Percentiles rank a stretch among this genome's conserved stretches.
Conservation (phyloP, 768 basidiomycete genomes). For the Chlorophyllum brunneum region DNA sequence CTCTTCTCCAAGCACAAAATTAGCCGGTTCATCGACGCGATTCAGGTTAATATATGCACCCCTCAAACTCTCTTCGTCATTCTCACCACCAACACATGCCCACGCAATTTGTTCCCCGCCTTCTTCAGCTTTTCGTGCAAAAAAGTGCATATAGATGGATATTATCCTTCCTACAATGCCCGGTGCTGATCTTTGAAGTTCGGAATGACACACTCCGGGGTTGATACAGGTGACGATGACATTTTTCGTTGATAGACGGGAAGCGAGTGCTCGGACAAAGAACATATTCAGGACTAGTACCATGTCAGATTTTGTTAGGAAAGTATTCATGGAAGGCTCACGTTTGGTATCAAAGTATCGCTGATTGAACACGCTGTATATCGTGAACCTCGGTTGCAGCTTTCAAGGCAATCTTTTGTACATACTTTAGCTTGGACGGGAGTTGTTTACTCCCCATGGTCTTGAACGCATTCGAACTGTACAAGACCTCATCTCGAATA, state of each 20-base stretch:
- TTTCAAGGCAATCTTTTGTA: not conserved
- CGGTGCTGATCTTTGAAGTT: conserved; percentile 25
- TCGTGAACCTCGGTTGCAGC: not conserved
- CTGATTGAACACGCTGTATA: not conserved
- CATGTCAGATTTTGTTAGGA: not conserved
- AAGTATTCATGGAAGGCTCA: conserved; percentile 17
- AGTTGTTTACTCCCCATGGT: conserved; percentile 28
- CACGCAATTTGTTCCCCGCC: conserved; percentile 32
- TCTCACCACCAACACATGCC: conserved; percentile 26
- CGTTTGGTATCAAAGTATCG: conserved; percentile 33
- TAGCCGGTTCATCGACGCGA: conserved; percentile 25
- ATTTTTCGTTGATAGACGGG: conserved; percentile 21
- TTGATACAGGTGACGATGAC: conserved; percentile 33
- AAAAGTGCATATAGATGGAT: conserved; percentile 22
- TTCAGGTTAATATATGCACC: conserved; percentile 19
- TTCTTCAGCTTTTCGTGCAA: conserved; percentile 35
- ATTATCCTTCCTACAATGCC: conserved; percentile 16
- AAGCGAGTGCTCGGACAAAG: conserved; percentile 33
- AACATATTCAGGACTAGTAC: conserved; percentile 35
- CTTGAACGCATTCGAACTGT: conserved; percentile 25
- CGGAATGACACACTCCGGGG: conserved; percentile 40
- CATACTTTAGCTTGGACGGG: conserved; percentile 20
- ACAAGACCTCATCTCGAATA: conserved; percentile 22
- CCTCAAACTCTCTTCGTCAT: conserved; percentile 23
- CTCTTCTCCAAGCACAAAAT: conserved; percentile 29